These are phyloP conservation scores for Salix purpurea DNA, from an alignment of 345 rosid genomes.

Conservation along the genomic window DNA sequence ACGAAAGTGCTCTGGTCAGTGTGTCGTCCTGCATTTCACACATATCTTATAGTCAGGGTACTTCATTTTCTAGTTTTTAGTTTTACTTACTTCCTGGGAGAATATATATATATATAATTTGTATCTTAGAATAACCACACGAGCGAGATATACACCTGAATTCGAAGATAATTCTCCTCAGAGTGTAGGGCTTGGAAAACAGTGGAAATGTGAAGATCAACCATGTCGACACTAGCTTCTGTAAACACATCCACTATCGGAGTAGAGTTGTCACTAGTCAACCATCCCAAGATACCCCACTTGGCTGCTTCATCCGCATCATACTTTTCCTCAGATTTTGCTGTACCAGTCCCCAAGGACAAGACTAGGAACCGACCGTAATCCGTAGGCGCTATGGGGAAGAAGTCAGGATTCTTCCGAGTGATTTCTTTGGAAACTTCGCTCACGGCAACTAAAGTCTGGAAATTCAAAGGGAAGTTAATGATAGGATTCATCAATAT, in stretches of 20 bases:
- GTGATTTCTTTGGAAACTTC: slow-evolving; percentile 52
- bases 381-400: slow-evolving; percentile 21
- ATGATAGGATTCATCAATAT: too few relatives aligned
- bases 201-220: slow-evolving; percentile 48
- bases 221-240: slow-evolving; percentile 35
- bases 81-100: not conserved
- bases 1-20: slow-evolving; percentile 43
- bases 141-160: slow-evolving; percentile 32
- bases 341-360: slow-evolving; percentile 55
- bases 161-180: slow-evolving; percentile 43
- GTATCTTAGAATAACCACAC: not conserved
- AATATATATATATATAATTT: too few relatives aligned
- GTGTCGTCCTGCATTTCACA: slow-evolving; percentile 17
- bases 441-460: slow-evolving; percentile 46
- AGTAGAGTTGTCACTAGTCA: slow-evolving; percentile 38
- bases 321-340: slow-evolving; percentile 37
- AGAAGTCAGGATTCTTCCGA: too few relatives aligned
- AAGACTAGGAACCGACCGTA: slow-evolving; percentile 46
- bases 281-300: slow-evolving; percentile 71
- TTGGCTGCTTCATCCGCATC: slow-evolving; percentile 40
- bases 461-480: not conserved
- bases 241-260: slow-evolving; percentile 52
- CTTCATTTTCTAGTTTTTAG: too few relatives aligned
- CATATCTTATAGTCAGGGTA: too few relatives aligned
- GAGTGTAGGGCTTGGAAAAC: slow-evolving; percentile 48